Base-by-base conservation (phyloP, 768 basidiomycete species). In the Botryobasidium botryosum region DNA sequence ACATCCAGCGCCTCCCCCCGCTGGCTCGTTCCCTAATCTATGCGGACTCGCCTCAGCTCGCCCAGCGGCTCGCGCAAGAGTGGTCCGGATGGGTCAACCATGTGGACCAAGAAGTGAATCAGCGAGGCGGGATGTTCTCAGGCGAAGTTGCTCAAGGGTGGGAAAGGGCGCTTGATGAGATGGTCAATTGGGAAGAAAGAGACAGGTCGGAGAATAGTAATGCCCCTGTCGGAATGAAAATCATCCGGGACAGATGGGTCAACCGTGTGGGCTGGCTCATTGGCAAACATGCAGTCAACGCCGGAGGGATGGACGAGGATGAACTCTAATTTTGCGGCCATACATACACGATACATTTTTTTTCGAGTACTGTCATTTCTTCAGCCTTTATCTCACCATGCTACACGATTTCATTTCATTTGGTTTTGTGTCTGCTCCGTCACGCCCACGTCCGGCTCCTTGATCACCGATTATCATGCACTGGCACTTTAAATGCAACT, bases 241-340 rank as follows among this genome's bases (percentile, higher is more conserved):
- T 43, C 37, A 43, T 23, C 41, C 60, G 72, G 48, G 77, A 86
- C 56, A 61, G 64, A 27, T 86, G 82, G 81, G 70, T 85, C 13
- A 51, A 57, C 13, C 79, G 73, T 54, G 81, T 82, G 21, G 83
- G 84, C 1, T 87, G 85, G 84, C 56, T 83, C 27, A 75, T 81
- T 6, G 77, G 79, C 3, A 43, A 21, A 26, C 8, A 24, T 31
- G 8, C 25, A 13, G 15, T 27, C 27, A 27, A 27, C 13, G 13
- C 28, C 12, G 10, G 12, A 13, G 23, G 40, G 10, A 42, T 42
- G 40, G 40, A 42, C 24, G 40, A 42, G 28, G 40, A 42, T 21
- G 40, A 42, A n/a, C n/a, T n/a, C n/a, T n/a, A n/a, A n/a, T n/a
- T n/a, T n/a, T n/a, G n/a, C n/a, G n/a, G n/a, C n/a, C n/a, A n/a